Evolutionary conservation across 768 basidiomycete genomes (phyloP).

Genomic region (Termitomyces sp.): DNA sequence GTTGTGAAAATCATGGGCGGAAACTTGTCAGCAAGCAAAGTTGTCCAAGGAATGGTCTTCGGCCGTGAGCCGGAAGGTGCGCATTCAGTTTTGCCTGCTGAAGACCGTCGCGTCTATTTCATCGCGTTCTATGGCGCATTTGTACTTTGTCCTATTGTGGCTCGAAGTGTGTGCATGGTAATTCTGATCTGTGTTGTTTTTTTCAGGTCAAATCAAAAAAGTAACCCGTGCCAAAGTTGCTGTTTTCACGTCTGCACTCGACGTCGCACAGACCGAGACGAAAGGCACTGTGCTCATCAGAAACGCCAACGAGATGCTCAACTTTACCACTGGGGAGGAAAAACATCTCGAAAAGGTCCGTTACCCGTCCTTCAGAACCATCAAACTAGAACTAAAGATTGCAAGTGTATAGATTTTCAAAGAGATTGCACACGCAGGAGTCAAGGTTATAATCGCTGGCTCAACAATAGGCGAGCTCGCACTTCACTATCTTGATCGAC

Average conservation of each 20-base stretch:
- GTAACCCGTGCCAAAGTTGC: slow-evolving; percentile 86
- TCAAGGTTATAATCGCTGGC: slow-evolving; percentile 32
- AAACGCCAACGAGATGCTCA: slow-evolving; percentile 93
- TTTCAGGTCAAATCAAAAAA: slow-evolving; percentile 74
- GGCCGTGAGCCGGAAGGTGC: slow-evolving; percentile 91
- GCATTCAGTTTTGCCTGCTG: slow-evolving; percentile 9
- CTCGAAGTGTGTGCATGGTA: background rate
- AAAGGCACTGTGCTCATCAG: slow-evolving; percentile 97
- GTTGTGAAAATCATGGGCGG: slow-evolving; percentile 99
- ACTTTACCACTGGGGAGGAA: slow-evolving; percentile 95
- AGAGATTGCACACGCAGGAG: background rate
- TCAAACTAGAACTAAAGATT: background rate
- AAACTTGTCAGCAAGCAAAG: slow-evolving; percentile 73
- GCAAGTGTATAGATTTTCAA: background rate
- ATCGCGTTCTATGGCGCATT: background rate
- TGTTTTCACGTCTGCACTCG: slow-evolving; percentile 86
- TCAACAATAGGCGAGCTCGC: slow-evolving; percentile 93
- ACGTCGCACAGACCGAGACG: slow-evolving; percentile 95
- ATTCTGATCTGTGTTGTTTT: background rate
- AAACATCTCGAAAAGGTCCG: slow-evolving; percentile 86
- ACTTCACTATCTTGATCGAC: slow-evolving; percentile 91
- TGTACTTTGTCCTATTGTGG: background rate
- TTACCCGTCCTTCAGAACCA: slow-evolving; percentile 19
- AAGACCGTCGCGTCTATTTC: background rate
- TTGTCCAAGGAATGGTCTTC: slow-evolving; percentile 98